Evolutionary conservation across 2,329 filamentous ascomycete species (phyloP).

Genomic region (Didymella segeticola): DNA sequence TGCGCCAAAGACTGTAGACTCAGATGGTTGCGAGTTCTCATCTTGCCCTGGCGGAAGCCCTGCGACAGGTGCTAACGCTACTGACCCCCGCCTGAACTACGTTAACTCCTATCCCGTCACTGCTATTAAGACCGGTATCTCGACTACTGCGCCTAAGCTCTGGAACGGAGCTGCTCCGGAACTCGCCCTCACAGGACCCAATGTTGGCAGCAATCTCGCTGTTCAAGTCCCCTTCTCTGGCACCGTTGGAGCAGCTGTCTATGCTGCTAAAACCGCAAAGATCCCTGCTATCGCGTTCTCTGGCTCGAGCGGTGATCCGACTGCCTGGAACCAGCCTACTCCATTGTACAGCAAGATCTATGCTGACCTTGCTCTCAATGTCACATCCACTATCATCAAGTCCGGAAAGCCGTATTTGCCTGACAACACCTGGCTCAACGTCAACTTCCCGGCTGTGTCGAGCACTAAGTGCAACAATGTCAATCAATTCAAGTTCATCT

Average conservation of each 20-base stretch:
- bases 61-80: constrained; percentile 63
- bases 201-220: constrained; percentile 67
- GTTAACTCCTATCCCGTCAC: constrained; percentile 74
- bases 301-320: constrained; percentile 58
- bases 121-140: constrained; percentile 67
- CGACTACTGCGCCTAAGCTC: constrained; percentile 60
- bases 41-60: constrained; percentile 66
- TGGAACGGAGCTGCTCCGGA: constrained; percentile 63
- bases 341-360: constrained; percentile 67
- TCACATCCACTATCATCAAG: constrained; percentile 63
- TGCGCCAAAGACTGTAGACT: constrained; percentile 56
- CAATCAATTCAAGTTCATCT: constrained; percentile 67
- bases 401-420: constrained; percentile 70
- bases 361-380: constrained; percentile 65
- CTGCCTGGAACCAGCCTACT: constrained; percentile 60
- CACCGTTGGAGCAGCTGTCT: constrained; percentile 70
- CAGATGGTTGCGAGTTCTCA: constrained; percentile 64
- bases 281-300: constrained; percentile 75
- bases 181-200: constrained; percentile 70
- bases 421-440: constrained; percentile 67
- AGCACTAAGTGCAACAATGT: constrained; percentile 58
- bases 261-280: constrained; percentile 60
- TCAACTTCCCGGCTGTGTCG: constrained; percentile 68
- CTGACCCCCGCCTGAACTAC: constrained; percentile 68
- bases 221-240: constrained; percentile 66